These are phyloP conservation scores for Tricholoma flavovirens DNA, from an alignment of 768 basidiomycete genomes.

Conservation along the genomic window DNA sequence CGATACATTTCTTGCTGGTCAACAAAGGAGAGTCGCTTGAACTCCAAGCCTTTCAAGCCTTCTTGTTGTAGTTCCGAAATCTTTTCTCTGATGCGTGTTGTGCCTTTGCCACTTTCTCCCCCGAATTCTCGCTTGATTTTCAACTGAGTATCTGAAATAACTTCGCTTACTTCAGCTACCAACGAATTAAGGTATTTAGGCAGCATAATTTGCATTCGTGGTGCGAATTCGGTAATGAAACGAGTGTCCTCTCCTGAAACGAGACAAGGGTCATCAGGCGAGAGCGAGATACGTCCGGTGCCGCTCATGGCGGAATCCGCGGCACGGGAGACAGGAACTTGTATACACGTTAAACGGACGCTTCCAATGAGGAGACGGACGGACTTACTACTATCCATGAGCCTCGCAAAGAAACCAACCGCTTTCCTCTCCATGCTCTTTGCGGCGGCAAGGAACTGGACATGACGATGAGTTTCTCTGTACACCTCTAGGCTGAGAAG, in stretches of 20 bases:
- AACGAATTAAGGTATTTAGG: slow-evolving; percentile 73
- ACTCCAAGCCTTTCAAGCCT: slow-evolving; percentile 61
- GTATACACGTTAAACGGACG: slow-evolving; percentile 8
- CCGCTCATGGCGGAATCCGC: slow-evolving; percentile 80
- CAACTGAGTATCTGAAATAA: slow-evolving; percentile 84
- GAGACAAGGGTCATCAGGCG: slow-evolving; percentile 72
- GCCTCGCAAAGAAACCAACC: slow-evolving; percentile 73
- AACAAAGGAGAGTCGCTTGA: slow-evolving; percentile 81
- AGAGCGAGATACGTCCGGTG: slow-evolving; percentile 64
- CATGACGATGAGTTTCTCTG: slow-evolving; percentile 74
- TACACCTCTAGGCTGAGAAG: slow-evolving; percentile 81
- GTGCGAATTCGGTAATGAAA: slow-evolving; percentile 68
- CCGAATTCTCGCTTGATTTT: slow-evolving; percentile 84
- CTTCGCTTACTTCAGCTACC: slow-evolving; percentile 79
- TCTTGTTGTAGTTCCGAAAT: slow-evolving; percentile 50
- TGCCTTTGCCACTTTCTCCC: slow-evolving; percentile 73
- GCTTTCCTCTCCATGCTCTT: slow-evolving; percentile 78
- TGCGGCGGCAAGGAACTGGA: slow-evolving; percentile 85
- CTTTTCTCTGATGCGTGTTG: slow-evolving; percentile 61
- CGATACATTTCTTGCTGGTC: slow-evolving; percentile 96
- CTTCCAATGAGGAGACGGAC: neutral
- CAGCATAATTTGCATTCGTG: slow-evolving; percentile 82
- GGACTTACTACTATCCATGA: slow-evolving; percentile 83
- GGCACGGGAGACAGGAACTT: slow-evolving; percentile 92
- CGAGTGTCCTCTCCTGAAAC: slow-evolving; percentile 76